phyloP scores from a whole-genome alignment of 2,329 filamentous ascomycete genomes.

The Cordyceps militaris region DNA sequence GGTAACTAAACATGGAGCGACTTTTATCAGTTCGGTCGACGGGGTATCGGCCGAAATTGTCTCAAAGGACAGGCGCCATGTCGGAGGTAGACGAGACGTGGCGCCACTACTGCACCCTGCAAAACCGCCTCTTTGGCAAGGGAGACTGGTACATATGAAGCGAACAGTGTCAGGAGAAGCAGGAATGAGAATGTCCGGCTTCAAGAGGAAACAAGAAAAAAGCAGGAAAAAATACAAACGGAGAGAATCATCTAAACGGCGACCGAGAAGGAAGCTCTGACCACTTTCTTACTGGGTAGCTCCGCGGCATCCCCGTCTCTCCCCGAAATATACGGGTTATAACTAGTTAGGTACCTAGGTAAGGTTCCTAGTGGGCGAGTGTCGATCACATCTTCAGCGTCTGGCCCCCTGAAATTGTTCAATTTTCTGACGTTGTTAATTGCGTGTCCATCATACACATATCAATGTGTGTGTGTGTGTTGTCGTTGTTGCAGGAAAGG shows the following conservation, averaged over 20 bases:
- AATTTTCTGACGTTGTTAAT: background rate
- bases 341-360: background rate
- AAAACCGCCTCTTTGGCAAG: too few species aligned
- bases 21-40: background rate
- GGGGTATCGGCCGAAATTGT: background rate
- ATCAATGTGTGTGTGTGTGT: too few species aligned
- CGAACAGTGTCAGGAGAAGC: background rate
- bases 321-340: too few species aligned
- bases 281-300: background rate
- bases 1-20: background rate
- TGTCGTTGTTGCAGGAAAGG: background rate
- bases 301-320: too few species aligned
- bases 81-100: background rate
- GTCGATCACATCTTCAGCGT: conserved; percentile 5
- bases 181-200: background rate
- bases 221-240: background rate
- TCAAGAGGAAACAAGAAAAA: background rate
- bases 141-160: too few species aligned
- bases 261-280: background rate
- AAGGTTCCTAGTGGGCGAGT: too few species aligned
- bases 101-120: background rate
- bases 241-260: background rate
- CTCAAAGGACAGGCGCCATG: background rate
- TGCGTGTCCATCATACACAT: too few species aligned
- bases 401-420: background rate